A percentile compares a stretch with the other conserved stretches of the same genome.
Evolutionary conservation across 257 asterid genomes (phyloP).

Genomic region (Solanum pinnatisectum): DNA sequence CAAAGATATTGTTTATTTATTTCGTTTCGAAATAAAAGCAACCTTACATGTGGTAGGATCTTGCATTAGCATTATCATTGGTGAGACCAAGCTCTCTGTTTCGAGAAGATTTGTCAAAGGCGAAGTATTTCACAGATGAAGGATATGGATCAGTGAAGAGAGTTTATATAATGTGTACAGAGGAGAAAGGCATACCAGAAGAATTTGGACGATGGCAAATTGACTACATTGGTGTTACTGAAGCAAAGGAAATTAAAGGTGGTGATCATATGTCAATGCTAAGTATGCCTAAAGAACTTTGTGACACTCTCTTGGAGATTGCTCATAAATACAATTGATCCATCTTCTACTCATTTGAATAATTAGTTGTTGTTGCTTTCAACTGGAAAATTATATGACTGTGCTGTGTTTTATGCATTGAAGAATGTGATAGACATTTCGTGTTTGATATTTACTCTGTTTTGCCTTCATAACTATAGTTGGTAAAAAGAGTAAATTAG

Average conservation of each 20-base stretch:
- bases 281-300: constrained; percentile 22
- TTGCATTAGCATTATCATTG: constrained; percentile 29
- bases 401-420: too few species aligned
- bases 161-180: constrained; percentile 21
- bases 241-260: constrained; percentile 22
- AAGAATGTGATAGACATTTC: too few species aligned
- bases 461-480: too few species aligned
- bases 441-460: too few species aligned
- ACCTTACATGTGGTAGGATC: constrained; percentile 22
- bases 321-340: not conserved
- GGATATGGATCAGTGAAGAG: constrained; percentile 39
- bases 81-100: constrained; percentile 34
- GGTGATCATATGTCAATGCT: constrained; percentile 56
- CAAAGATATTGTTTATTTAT: not conserved
- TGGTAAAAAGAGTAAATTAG: too few species aligned
- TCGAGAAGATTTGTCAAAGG: constrained; percentile 20
- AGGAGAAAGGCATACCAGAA: constrained; percentile 22
- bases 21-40: not conserved
- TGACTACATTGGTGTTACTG: constrained; percentile 18
- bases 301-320: constrained; percentile 20
- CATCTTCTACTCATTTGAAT: too few species aligned
- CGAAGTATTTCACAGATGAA: constrained; percentile 19
- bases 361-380: too few species aligned
- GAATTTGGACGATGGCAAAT: constrained; percentile 37
- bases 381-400: too few species aligned